Base-by-base conservation (phyloP, 768 basidiomycete genomes). In the Phylloporus scabripes region DNA sequence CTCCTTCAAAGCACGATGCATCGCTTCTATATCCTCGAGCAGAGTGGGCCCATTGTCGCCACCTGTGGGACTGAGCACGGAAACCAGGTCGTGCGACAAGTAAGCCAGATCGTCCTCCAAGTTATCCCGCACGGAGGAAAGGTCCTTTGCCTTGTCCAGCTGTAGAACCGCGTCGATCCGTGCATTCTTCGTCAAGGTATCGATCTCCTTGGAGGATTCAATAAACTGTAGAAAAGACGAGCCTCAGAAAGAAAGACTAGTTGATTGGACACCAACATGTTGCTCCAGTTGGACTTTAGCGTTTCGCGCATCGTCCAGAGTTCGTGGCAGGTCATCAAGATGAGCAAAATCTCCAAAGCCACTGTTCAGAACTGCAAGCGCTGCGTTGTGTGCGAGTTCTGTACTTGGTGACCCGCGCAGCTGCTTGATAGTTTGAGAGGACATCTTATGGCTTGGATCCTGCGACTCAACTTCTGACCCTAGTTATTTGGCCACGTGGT, bases 1-100 rank as follows among this genome's bases (percentile, higher is more conserved):
- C 60, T 92, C 85, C 62, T 81, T 83, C 58, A 95, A 60, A 59
- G 79, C 81, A 40, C 82, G 74, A 60, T 94, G 90, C 54, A 94
- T 67, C 0, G 74, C 78, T 61, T 95, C 89, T 51, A 97, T 73
- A 39, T 89, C 85, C 64, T 92, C 87, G 9, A 95, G 72, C 5
- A 98, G 69, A 0, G 85, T 90, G 4, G 83, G 72, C 37, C 68
- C 57, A n/a, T 63, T 68, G 9, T 75, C 73, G 38, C 71, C 74
- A 12, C 73, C 75, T 10, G 72, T 70, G 21, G 59, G 65, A 40
- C 57, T 56, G 24, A 79, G 55, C 2, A 78, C 72, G 1, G 84
- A 85, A 42, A 81, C 72, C 36, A 95, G 72, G 45, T 85, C 80
- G 44, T 74, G 69, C 5, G 80, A 79, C 24, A 95, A 69, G 50